Base-by-base conservation (phyloP, 495 filamentous ascomycete species). In the Podospora conica region DNA sequence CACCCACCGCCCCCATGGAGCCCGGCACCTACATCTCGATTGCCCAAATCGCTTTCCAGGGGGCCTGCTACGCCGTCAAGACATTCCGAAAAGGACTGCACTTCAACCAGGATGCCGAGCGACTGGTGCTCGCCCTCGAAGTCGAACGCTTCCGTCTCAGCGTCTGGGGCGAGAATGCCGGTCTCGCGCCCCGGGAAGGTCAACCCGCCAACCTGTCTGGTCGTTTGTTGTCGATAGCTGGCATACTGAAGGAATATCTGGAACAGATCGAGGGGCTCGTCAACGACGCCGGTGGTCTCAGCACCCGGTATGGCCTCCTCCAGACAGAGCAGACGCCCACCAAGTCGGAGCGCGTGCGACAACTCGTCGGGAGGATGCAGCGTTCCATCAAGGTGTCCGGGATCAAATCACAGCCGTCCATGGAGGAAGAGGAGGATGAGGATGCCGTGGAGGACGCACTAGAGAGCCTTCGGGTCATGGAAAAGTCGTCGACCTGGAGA, bases 71-170 rank as follows among this genome's bases (percentile, higher is more conserved):
- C 20, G 64, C 64, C 3, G 58, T 66, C 24, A 66, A 66, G 28
- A 66, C 64, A 21, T 66, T 66, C 24, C 23, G 64, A 31, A 66
- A 61, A 12, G 64, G 64, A 7, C 58, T 66, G 23, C 29, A 66
- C 25, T 66, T 31, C 21, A 60, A 21, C 20, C 28, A 61, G 18
- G 64, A 61, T 55, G 64, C 64, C 6, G 58, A 66, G 27, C 58
- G 58, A 20, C 64, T 66, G 18, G 58, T 66, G 9, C 27, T 66
- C 23, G 58, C 23, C 9, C 64, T 66, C 25, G 64, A 66, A 24
- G 58, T 66, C 24, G 64, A 66, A 53, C 58, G 64, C 5, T 66
- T 66, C 48, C 64, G 64, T 3, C 64, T 66, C 21, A 58, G 24
- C 2, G 24, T 61, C 28, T 66, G 64, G 64, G 64, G 64, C 20